Percentiles rank a stretch among this genome's conserved stretches.
Evolutionary conservation across 352 stramenopile genomes (phyloP).

Genomic region (Globisporangium echinulatum): DNA sequence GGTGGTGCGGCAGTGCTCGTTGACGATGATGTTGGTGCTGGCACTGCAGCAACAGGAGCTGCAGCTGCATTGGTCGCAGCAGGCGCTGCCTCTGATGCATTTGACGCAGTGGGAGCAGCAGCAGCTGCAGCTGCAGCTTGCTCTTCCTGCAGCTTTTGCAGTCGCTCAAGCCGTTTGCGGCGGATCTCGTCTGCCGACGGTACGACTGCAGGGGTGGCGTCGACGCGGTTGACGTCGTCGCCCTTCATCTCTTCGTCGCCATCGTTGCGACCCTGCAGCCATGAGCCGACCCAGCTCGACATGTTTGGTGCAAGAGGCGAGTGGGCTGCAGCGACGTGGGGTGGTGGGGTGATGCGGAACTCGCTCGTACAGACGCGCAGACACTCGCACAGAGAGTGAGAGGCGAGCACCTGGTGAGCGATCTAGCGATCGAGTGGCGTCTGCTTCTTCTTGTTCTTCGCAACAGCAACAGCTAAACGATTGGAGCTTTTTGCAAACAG

Average conservation of each 20-base stretch:
- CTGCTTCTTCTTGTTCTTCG: too few species aligned
- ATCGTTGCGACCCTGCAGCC: constrained; percentile 42
- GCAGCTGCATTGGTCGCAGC: not conserved
- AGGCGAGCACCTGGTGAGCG: too few species aligned
- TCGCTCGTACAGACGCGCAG: too few species aligned
- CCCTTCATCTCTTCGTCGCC: constrained; percentile 37
- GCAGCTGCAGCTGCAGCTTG: constrained; percentile 14
- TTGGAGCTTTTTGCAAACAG: too few species aligned
- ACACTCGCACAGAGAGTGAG: too few species aligned
- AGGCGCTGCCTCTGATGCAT: constrained; percentile 10
- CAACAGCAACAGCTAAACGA: too few species aligned
- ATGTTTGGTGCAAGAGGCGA: constrained; percentile 12
- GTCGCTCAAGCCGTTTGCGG: constrained; percentile 41
- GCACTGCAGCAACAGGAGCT: constrained; percentile 4
- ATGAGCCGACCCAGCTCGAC: constrained; percentile 50
- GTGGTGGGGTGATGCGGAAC: too few species aligned
- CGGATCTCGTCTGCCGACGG: constrained; percentile 43
- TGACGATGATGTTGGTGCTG: constrained; percentile 4
- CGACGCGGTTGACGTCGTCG: constrained; percentile 6
- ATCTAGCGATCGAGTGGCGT: too few species aligned
- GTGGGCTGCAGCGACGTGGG: too few species aligned
- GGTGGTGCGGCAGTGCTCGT: not conserved
- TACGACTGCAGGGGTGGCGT: constrained; percentile 9
- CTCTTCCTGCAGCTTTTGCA: constrained; percentile 54
- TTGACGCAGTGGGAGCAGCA: not conserved